Percentiles rank a stretch among this genome's conserved stretches.
Conservation (phyloP, 2,329 filamentous ascomycete species). For the Fusarium sp. region DNA sequence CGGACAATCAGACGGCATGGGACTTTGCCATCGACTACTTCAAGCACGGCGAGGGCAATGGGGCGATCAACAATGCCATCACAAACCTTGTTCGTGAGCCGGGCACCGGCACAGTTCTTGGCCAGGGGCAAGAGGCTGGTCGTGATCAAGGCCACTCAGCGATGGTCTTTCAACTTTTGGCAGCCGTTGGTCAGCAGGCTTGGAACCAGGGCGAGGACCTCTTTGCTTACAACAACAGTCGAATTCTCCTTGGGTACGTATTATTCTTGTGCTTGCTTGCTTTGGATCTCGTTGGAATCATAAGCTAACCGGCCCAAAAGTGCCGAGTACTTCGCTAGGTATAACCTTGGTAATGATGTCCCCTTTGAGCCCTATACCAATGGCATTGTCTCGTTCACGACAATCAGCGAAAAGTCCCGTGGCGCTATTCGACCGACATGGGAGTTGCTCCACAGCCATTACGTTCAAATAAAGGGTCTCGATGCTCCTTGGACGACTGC, state of each 20-base stretch:
- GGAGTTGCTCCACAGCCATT: conserved; percentile 30
- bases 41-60: not conserved
- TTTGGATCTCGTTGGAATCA: no score
- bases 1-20: not conserved
- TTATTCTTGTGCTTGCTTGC: not conserved
- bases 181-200: not conserved
- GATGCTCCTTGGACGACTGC: conserved; percentile 28
- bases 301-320: not conserved
- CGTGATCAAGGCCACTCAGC: not conserved
- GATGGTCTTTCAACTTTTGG: not conserved
- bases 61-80: not conserved
- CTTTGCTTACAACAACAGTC: conserved; percentile 24
- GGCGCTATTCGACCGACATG: conserved; percentile 16
- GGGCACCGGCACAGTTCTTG: not conserved
- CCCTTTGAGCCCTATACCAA: conserved; percentile 33
- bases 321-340: conserved; percentile 27
- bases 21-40: not conserved
- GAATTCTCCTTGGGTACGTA: conserved; percentile 33
- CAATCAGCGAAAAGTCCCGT: conserved; percentile 11
- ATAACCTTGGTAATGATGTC: conserved; percentile 29
- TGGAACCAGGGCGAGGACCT: conserved; percentile 1
- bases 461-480: conserved; percentile 22
- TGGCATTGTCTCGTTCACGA: conserved; percentile 14
- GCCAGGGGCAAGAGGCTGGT: not conserved
- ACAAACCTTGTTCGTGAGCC: not conserved